Evolutionary conservation across 2,329 filamentous ascomycete genomes (phyloP).

Genomic region (Hansfordia pulvinata): DNA sequence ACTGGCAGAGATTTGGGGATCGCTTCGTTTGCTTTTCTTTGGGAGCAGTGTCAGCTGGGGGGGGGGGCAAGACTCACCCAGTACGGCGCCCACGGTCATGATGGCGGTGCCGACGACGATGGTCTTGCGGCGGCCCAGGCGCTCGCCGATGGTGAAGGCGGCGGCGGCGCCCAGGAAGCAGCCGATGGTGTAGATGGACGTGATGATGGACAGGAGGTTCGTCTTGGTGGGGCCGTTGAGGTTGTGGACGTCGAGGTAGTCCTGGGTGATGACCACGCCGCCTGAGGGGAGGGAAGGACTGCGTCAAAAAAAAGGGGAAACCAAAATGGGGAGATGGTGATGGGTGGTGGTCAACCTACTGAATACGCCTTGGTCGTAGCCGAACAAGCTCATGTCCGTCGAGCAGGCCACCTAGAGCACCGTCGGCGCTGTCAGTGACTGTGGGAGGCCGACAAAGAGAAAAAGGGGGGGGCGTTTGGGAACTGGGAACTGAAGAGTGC

Average conservation of each 20-base stretch:
- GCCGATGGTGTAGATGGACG: constrained; percentile 16
- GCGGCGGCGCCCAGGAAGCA: constrained; percentile 16
- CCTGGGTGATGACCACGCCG: constrained; percentile 37
- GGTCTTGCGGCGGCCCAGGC: constrained; percentile 26
- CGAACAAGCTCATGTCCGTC: constrained; percentile 15
- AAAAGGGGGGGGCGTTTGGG: too few species aligned
- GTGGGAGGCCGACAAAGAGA: too few species aligned
- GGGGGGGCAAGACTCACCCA: too few species aligned
- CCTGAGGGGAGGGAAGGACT: too few species aligned
- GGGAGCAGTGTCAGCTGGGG: too few species aligned
- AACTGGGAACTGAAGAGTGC: too few species aligned
- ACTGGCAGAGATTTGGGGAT: too few species aligned
- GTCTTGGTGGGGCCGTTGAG: constrained; percentile 23
- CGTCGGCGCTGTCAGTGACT: neutral
- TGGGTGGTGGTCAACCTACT: constrained; percentile 11
- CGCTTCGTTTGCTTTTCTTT: too few species aligned
- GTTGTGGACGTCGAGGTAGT: constrained; percentile 33
- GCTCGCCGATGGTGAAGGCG: constrained; percentile 25
- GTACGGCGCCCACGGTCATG: constrained; percentile 19
- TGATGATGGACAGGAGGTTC: constrained; percentile 26
- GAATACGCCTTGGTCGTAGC: constrained; percentile 37
- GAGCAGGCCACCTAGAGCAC: constrained; percentile 11
- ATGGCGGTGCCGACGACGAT: constrained; percentile 26
- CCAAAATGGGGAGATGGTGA: neutral
- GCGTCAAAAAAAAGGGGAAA: neutral